These are phyloP conservation scores for Pulveroboletus ravenelii DNA, from an alignment of 768 basidiomycete genomes.

Conservation along the genomic window DNA sequence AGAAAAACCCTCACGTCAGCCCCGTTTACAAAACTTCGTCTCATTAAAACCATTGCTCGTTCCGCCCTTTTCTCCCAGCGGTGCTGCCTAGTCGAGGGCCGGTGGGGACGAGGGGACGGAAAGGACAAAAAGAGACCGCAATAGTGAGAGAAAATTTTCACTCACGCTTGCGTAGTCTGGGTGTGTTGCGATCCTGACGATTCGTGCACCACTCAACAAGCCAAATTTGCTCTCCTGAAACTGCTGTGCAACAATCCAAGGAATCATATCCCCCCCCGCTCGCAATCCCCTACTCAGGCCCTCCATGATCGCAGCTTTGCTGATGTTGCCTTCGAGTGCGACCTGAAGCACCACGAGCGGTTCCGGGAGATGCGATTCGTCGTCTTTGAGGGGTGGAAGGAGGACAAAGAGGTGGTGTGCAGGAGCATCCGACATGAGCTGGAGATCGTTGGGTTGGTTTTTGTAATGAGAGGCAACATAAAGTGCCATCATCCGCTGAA, in stretches of 20 bases:
- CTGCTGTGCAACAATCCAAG: slow-evolving; percentile 92
- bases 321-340: slow-evolving; percentile 91
- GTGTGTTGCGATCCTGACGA: slow-evolving; percentile 92
- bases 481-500: slow-evolving; percentile 97
- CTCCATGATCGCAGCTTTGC: slow-evolving; percentile 79
- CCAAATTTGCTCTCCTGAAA: slow-evolving; percentile 97
- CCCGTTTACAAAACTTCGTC: neutral
- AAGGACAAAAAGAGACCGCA: neutral
- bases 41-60: neutral
- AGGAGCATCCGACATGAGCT: slow-evolving; percentile 93
- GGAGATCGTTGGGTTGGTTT: slow-evolving; percentile 98
- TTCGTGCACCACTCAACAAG: slow-evolving; percentile 79
- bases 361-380: slow-evolving; percentile 87
- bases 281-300: slow-evolving; percentile 78
- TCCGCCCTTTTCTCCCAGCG: neutral
- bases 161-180: slow-evolving; percentile 89
- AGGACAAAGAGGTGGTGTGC: slow-evolving; percentile 96
- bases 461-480: slow-evolving; percentile 99
- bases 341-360: slow-evolving; percentile 95
- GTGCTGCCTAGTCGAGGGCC: neutral
- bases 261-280: slow-evolving; percentile 94
- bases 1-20: neutral
- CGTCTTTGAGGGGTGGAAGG: slow-evolving; percentile 85
- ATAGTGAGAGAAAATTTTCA: slow-evolving; percentile 1
- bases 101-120: neutral